These are phyloP conservation scores for Cymbopogon flexuosus DNA, from an alignment of 202 grass and related monocot genomes.

Conservation along the genomic window DNA sequence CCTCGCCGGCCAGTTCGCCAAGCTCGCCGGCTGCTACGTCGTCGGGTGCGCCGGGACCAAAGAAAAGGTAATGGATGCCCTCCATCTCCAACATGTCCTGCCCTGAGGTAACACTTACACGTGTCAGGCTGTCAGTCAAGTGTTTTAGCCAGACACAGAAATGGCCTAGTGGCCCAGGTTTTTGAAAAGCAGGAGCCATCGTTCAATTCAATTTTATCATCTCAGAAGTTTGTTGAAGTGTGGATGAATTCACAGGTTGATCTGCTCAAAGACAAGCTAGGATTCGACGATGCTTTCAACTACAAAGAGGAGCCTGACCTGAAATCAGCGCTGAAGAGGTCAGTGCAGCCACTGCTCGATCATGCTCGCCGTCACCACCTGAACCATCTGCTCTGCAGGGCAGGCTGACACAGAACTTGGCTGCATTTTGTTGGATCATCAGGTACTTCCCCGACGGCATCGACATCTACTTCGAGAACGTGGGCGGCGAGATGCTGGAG, in stretches of 20 bases:
- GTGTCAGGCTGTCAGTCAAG: background rate
- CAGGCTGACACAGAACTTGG: background rate
- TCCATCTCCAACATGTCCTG: background rate
- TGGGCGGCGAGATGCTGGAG: slow-evolving; percentile 60
- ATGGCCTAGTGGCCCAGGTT: background rate
- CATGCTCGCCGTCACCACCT: background rate
- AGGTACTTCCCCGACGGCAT: slow-evolving; percentile 74
- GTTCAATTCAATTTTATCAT: background rate
- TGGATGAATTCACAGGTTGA: slow-evolving; percentile 37
- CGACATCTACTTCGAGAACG: slow-evolving; percentile 82
- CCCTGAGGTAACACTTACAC: too few relatives aligned
- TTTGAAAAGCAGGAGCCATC: background rate
- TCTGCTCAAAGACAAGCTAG: slow-evolving; percentile 54
- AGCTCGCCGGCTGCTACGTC: slow-evolving; percentile 73
- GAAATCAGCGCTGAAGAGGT: slow-evolving; percentile 58
- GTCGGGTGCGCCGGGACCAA: slow-evolving; percentile 64
- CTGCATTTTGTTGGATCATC: background rate
- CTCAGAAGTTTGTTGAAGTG: too few relatives aligned
- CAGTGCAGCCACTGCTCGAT: background rate
- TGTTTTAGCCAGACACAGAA: background rate
- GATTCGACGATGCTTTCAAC: slow-evolving; percentile 91
- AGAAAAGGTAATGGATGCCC: slow-evolving; percentile 42
- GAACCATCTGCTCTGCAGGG: background rate
- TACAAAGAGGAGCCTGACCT: slow-evolving; percentile 71
- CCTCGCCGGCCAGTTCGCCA: slow-evolving; percentile 78